A percentile compares a stretch with the other conserved stretches of the same genome.
These are phyloP conservation scores for Pistacia vera DNA, from an alignment of 345 rosid species.

Conservation along the genomic window DNA sequence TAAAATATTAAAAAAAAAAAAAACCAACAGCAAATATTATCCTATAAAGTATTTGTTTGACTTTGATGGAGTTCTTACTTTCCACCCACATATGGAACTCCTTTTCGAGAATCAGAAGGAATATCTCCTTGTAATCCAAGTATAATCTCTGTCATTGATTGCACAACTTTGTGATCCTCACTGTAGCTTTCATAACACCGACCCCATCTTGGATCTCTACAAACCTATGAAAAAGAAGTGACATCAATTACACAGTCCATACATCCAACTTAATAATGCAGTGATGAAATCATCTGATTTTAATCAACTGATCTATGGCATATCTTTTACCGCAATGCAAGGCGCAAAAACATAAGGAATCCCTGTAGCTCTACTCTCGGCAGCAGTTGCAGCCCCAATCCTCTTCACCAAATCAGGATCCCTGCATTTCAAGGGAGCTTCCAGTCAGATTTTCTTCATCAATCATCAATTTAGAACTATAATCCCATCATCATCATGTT, in stretches of 20 bases:
- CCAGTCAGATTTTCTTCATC: background rate
- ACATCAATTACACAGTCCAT: conserved; percentile 9
- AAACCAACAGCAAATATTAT: too few relatives aligned
- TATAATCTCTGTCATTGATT: conserved; percentile 79
- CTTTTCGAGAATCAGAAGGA: conserved; percentile 58
- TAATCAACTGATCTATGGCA: background rate
- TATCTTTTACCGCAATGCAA: conserved; percentile 77
- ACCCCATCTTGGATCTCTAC: conserved; percentile 99
- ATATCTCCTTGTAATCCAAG: conserved; percentile 91
- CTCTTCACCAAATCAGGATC: conserved; percentile 84
- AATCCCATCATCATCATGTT: background rate
- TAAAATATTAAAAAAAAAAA: too few relatives aligned
- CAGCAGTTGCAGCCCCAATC: conserved; percentile 95
- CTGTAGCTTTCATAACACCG: conserved; percentile 97
- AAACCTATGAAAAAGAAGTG: conserved; percentile 58
- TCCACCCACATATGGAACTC: conserved; percentile 87
- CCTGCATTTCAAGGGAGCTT: conserved; percentile 33
- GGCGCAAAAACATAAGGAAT: conserved; percentile 94
- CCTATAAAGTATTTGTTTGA: background rate
- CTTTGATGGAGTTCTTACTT: conserved; percentile 55
- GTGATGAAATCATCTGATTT: background rate
- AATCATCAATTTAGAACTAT: background rate
- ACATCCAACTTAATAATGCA: conserved; percentile 7
- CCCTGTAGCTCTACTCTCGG: conserved; percentile 98
- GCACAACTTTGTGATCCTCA: conserved; percentile 81